These are phyloP conservation scores for Cynara cardunculus DNA, from an alignment of 129 eudicot species.

Conservation along the genomic window DNA sequence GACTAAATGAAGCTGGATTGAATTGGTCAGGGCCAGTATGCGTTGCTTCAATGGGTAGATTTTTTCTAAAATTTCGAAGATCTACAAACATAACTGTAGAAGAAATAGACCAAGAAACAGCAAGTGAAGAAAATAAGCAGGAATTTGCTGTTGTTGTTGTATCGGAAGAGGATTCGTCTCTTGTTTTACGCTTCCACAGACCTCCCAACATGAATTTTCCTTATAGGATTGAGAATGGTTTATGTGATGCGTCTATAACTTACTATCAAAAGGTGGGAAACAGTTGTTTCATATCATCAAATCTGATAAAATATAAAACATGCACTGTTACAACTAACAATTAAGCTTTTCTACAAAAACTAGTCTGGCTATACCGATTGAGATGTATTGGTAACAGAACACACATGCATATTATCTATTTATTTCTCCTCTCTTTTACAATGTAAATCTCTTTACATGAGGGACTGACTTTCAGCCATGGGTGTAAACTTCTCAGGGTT, in stretches of 20 bases:
- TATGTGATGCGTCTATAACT: conserved; percentile 61
- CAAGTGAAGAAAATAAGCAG: conserved; percentile 19
- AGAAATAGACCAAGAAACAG: conserved; percentile 23
- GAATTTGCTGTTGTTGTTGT: conserved; percentile 78
- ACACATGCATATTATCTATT: background rate
- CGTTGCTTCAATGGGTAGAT: conserved; percentile 92
- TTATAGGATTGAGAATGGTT: conserved; percentile 79
- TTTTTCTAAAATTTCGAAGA: conserved; percentile 71
- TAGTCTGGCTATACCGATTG: background rate
- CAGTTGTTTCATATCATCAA: background rate
- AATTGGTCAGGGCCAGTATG: conserved; percentile 98
- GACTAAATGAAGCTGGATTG: conserved; percentile 43
- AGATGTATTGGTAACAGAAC: background rate
- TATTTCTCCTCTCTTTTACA: conserved; percentile 3
- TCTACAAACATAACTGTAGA: conserved; percentile 27
- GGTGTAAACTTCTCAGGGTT: conserved; percentile 53
- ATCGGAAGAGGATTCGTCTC: conserved; percentile 78
- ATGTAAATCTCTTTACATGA: background rate
- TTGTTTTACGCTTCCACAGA: conserved; percentile 68
- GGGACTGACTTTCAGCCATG: background rate
- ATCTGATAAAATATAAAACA: background rate
- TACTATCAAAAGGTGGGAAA: conserved; percentile 86
- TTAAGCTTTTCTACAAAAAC: background rate
- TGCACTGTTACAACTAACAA: background rate
- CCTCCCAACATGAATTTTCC: conserved; percentile 69